These are phyloP conservation scores for Mytilinidion resinicola DNA, from an alignment of 495 filamentous ascomycete genomes.

Conservation along the genomic window DNA sequence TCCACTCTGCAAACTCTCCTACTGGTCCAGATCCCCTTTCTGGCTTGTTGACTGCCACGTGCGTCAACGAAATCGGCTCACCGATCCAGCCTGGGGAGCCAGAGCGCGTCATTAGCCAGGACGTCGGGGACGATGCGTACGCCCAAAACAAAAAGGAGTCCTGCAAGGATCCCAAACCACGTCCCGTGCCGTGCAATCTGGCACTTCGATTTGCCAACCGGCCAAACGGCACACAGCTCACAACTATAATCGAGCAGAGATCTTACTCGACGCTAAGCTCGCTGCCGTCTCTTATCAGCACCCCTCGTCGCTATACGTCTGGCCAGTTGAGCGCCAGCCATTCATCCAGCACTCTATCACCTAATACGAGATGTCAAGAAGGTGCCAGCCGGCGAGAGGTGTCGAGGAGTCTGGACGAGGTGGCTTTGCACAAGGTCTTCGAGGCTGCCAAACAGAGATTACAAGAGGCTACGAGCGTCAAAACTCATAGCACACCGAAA, in stretches of 20 bases:
- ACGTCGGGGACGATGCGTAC: not conserved
- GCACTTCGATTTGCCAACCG: slow-evolving; percentile 13
- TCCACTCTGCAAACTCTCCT: too few species aligned
- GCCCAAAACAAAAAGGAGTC: not conserved
- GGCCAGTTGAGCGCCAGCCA: not conserved
- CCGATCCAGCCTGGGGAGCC: too few species aligned
- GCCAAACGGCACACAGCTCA: slow-evolving; percentile 10
- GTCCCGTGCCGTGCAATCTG: slow-evolving; percentile 5
- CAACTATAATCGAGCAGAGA: slow-evolving; percentile 19
- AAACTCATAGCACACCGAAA: not conserved
- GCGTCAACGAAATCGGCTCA: too few species aligned
- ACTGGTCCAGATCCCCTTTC: too few species aligned
- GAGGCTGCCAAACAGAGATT: not conserved
- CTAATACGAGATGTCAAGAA: not conserved
- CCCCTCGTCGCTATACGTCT: slow-evolving; percentile 1
- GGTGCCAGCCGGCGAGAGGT: not conserved
- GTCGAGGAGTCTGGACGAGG: not conserved
- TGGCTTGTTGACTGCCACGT: too few species aligned
- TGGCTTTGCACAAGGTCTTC: not conserved
- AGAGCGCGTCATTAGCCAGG: not conserved
- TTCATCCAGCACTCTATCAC: not conserved
- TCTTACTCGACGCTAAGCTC: slow-evolving; percentile 17
- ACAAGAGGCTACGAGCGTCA: not conserved
- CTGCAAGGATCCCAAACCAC: not conserved
- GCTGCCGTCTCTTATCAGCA: not conserved